Base-by-base conservation (phyloP, 371 early-diverging fungal genomes). In the Rhizomucor miehei region DNA sequence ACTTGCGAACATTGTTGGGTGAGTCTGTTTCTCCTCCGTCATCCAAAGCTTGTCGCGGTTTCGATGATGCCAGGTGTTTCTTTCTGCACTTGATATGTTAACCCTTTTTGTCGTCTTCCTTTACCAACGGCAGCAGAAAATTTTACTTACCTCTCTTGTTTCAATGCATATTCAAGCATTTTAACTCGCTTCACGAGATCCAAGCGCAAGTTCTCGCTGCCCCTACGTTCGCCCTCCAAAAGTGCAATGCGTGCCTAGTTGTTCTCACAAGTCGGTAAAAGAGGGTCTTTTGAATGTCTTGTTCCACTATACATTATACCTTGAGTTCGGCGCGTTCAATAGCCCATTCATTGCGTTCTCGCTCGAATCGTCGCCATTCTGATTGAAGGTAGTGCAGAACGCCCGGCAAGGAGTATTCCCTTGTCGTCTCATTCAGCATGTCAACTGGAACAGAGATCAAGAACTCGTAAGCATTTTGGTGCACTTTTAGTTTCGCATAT, bases 291-390 rank as follows among this genome's bases (percentile, higher is more conserved):
- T 44, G 13, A 6, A 1, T 14, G 16, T 17, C 45, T 17, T n/a
- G 19, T 19, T 44, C 29, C 29, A 8, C 19, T 44, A 17, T 20
- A 25, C 17, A 25, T 37, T 50, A 52, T 77, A 90, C 95, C 82
- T 89, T 85, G 48, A 92, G 65, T 54, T 90, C 92, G 6, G 91
- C 82, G 48, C 80, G 69, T 60, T 93, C 93, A 63, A 93, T 88
- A 20, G 88, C 86, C 93, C 95, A 93, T 65, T 91, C 89, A 56
- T 90, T 91, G 19, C 89, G 80, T 61, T 95, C 93, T 51, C 89
- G 78, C 57, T 95, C 95, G 64, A 87, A 91, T 29, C 83, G 77
- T 50, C 94, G 70, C 92, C 92, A 92, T 75, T 93, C 92, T 6
- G 74, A 67, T 66, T 93, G 93, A 17, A 94, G 73, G 61, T 77